A percentile compares a stretch with the other conserved stretches of the same genome.
These are phyloP conservation scores for Garcia nutans DNA, from an alignment of 345 rosid genomes.

Conservation along the genomic window DNA sequence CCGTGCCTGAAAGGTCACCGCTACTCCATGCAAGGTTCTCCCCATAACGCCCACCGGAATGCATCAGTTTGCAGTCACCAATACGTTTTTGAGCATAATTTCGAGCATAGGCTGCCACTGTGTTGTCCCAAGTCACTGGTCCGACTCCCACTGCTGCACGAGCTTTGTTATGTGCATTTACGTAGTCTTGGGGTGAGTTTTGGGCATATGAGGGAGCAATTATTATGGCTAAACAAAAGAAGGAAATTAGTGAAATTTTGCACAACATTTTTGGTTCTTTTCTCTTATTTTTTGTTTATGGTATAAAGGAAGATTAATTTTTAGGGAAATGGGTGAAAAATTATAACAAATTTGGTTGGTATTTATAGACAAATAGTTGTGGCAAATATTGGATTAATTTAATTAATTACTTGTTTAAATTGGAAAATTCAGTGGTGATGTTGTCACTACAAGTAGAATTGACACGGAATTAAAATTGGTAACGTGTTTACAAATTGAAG, in stretches of 20 bases:
- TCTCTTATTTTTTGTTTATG: not conserved
- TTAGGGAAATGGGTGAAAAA: not conserved
- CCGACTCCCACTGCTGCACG: slow-evolving; percentile 12
- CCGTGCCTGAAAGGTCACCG: slow-evolving; percentile 7
- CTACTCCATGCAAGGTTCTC: slow-evolving; percentile 18
- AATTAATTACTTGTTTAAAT: no score
- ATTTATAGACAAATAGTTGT: not conserved
- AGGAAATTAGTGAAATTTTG: not conserved
- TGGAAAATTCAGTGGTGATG: not conserved
- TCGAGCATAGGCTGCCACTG: slow-evolving; percentile 14
- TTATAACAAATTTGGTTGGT: not conserved
- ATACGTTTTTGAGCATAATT: not conserved
- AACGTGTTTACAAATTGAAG: no score
- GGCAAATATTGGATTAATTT: not conserved
- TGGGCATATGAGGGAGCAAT: slow-evolving; percentile 15
- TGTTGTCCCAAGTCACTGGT: slow-evolving; percentile 18
- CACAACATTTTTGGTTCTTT: not conserved
- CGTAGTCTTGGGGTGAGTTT: slow-evolving; percentile 20
- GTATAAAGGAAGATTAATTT: not conserved
- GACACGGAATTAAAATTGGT: no score
- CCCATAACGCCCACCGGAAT: slow-evolving; percentile 23
- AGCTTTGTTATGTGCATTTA: slow-evolving; percentile 21
- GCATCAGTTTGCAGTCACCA: slow-evolving; percentile 12
- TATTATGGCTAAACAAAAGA: slow-evolving; percentile 14
- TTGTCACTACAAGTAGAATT: no score